Conservation (phyloP, 805 yeast genomes). For the Schizosaccharomyces japonicus region DNA sequence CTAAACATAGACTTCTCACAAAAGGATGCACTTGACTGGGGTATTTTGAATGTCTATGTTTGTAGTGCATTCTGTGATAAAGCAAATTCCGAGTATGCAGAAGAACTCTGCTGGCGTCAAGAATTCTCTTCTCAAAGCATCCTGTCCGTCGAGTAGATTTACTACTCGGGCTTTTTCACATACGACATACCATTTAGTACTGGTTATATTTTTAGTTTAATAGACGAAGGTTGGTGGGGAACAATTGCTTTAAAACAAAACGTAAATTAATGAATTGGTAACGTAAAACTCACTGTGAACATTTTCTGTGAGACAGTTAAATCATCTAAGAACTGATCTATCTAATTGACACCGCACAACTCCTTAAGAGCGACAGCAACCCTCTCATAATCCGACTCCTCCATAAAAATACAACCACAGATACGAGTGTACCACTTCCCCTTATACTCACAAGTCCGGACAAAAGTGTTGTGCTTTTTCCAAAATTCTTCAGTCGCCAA, state of each 20-base stretch:
- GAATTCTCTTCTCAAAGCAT: background rate
- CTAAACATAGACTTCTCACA: background rate
- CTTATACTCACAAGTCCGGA: constrained; percentile 25
- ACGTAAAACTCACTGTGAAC: no score
- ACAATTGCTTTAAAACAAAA: no score
- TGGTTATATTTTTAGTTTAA: no score
- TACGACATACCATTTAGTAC: no score
- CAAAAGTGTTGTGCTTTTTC: constrained; percentile 21
- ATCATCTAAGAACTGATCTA: no score
- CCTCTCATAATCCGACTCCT: constrained; percentile 27
- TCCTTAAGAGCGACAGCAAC: constrained; percentile 22
- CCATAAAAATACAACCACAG: constrained; percentile 38
- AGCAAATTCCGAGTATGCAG: background rate
- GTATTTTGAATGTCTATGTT: background rate
- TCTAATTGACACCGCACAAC: no score
- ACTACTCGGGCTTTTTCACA: no score
- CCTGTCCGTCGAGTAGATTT: no score
- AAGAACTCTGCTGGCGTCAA: constrained; percentile 3
- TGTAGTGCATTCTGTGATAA: background rate
- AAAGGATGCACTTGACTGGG: constrained; percentile 2
- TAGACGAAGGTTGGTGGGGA: no score
- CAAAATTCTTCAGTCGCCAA: constrained; percentile 11
- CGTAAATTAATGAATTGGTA: no score
- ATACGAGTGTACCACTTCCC: constrained; percentile 25
- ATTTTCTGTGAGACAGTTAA: no score